Conservation (phyloP, 2,329 filamentous ascomycete species). For the Talaromyces atroroseus region DNA sequence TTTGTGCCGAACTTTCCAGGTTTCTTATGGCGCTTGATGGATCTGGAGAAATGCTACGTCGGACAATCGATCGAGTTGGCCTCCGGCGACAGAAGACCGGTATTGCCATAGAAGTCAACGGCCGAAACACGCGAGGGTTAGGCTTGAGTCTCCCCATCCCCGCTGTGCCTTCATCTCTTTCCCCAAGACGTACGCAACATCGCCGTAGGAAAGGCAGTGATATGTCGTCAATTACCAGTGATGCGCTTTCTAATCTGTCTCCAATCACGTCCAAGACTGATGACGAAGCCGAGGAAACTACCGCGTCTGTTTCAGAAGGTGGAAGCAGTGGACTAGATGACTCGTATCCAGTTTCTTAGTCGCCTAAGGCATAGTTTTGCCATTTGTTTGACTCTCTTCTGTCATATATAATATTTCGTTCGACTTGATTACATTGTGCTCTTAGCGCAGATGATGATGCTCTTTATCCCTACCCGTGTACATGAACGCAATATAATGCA, state of each 20-base stretch:
- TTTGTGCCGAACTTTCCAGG: slow-evolving; percentile 91
- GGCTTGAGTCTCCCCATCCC: slow-evolving; percentile 32
- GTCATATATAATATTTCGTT: slow-evolving; percentile 1
- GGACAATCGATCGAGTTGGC: slow-evolving; percentile 39
- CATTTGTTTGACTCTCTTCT: not conserved
- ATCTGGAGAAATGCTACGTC: slow-evolving; percentile 66
- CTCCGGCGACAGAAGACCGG: slow-evolving; percentile 19
- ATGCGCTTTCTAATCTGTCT: slow-evolving; percentile 9
- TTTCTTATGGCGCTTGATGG: slow-evolving; percentile 91
- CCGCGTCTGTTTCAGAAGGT: slow-evolving; percentile 9
- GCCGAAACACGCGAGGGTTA: slow-evolving; percentile 28
- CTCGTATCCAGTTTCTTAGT: slow-evolving; percentile 1
- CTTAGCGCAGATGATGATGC: not conserved
- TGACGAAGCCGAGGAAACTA: slow-evolving; percentile 6
- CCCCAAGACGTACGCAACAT: slow-evolving; percentile 9
- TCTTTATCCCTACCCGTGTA: not conserved
- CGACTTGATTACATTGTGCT: not conserved
- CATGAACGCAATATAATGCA: not conserved
- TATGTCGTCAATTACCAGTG: slow-evolving; percentile 14
- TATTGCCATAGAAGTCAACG: slow-evolving; percentile 16
- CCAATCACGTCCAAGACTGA: slow-evolving; percentile 10
- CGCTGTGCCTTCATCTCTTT: slow-evolving; percentile 24
- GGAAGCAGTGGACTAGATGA: slow-evolving; percentile 13
- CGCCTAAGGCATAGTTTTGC: not conserved
- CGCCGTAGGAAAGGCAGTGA: slow-evolving; percentile 15